These are phyloP conservation scores for Calocybe cyanea DNA, from an alignment of 768 basidiomycete species.

Conservation along the genomic window DNA sequence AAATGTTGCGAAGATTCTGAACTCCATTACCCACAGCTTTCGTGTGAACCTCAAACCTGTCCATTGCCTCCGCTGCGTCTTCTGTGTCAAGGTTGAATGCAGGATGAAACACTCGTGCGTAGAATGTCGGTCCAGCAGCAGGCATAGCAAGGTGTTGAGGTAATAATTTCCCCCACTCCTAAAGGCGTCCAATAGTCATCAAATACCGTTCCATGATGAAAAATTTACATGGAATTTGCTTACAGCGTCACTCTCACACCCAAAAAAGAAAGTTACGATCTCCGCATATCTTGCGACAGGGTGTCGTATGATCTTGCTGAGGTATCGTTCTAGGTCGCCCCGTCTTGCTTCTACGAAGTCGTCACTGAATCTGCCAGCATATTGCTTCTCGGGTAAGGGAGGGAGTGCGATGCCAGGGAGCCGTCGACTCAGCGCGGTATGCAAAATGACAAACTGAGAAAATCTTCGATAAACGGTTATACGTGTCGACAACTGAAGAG, in stretches of 20 bases:
- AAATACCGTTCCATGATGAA: conserved; percentile 3
- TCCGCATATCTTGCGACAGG: conserved; percentile 77
- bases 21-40: conserved; percentile 67
- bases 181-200: neutral
- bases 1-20: conserved; percentile 59
- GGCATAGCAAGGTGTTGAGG: conserved; percentile 58
- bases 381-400: conserved; percentile 82
- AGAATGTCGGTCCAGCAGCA: conserved; percentile 73
- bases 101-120: conserved; percentile 78
- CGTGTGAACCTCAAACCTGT: conserved; percentile 63
- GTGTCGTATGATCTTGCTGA: conserved; percentile 66
- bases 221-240: conserved; percentile 21
- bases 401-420: conserved; percentile 78
- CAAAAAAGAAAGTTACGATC: conserved; percentile 74
- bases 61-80: conserved; percentile 57
- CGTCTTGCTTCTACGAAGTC: conserved; percentile 82
- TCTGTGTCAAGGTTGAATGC: conserved; percentile 78
- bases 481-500: conserved; percentile 38
- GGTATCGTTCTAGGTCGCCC: conserved; percentile 78
- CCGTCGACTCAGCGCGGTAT: conserved; percentile 62
- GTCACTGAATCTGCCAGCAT: conserved; percentile 73
- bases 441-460: conserved; percentile 79
- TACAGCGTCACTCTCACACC: conserved; percentile 72
- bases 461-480: conserved; percentile 81
- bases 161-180: conserved; percentile 72